phyloP scores from a whole-genome alignment of 2,329 filamentous ascomycete genomes.

The Diplocarpon mali region DNA sequence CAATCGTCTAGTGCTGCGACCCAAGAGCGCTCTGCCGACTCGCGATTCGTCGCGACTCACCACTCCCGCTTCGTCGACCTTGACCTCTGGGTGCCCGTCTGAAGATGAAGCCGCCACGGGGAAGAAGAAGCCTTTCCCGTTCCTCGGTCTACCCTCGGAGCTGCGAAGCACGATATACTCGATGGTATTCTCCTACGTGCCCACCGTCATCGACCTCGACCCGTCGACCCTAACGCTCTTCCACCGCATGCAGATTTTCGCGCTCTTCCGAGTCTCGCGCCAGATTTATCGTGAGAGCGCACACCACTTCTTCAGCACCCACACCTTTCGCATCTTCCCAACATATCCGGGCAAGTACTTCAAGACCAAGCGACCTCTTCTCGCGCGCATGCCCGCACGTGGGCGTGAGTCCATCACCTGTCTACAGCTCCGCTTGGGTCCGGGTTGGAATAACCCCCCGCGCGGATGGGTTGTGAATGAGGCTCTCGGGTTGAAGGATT shows the following conservation, averaged over 20 bases:
- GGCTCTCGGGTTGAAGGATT: conserved; percentile 52
- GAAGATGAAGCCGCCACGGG: conserved; percentile 11
- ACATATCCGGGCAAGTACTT: conserved; percentile 53
- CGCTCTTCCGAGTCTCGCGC: conserved; percentile 48
- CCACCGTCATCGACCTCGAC: conserved; percentile 53
- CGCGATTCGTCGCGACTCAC: background rate
- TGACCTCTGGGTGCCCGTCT: conserved; percentile 20
- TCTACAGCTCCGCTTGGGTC: conserved; percentile 60
- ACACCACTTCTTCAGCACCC: conserved; percentile 52
- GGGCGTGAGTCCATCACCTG: conserved; percentile 51
- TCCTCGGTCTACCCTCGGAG: conserved; percentile 58
- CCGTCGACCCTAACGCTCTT: conserved; percentile 53
- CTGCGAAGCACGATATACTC: conserved; percentile 59
- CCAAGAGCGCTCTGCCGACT: background rate
- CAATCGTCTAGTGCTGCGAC: conserved; percentile 3
- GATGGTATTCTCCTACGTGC: conserved; percentile 44
- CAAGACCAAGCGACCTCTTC: conserved; percentile 61
- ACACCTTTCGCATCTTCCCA: conserved; percentile 56
- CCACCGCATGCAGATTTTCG: conserved; percentile 40
- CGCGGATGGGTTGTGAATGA: conserved; percentile 58
- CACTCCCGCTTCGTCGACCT: conserved; percentile 6
- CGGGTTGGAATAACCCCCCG: conserved; percentile 62
- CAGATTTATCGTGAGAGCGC: conserved; percentile 53
- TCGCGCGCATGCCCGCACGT: conserved; percentile 50
- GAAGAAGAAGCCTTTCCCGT: conserved; percentile 40